Conservation (phyloP, 2,329 filamentous ascomycete genomes). For the Tolypocladium sp. region DNA sequence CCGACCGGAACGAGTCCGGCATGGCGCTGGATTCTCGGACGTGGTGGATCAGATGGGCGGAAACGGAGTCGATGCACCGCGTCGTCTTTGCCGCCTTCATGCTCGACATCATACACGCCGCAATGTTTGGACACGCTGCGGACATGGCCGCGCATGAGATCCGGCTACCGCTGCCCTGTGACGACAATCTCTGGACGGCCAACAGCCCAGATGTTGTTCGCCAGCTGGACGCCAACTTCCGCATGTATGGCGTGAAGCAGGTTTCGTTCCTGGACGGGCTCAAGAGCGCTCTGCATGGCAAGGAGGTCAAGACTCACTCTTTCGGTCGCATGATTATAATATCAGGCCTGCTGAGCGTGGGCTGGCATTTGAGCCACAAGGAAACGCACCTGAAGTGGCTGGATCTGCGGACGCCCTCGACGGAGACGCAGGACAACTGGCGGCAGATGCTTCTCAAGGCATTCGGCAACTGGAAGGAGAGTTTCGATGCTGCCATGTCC, state of each 20-base stretch:
- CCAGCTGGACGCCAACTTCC: slow-evolving; percentile 65
- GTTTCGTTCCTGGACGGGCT: slow-evolving; percentile 77
- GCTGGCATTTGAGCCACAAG: slow-evolving; percentile 83
- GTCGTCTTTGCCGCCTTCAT: slow-evolving; percentile 87
- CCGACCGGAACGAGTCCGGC: slow-evolving; percentile 27
- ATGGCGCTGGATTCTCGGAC: slow-evolving; percentile 29
- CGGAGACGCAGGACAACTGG: slow-evolving; percentile 63
- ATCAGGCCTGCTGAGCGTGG: slow-evolving; percentile 81
- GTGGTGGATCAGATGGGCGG: slow-evolving; percentile 85
- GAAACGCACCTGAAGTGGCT: slow-evolving; percentile 79
- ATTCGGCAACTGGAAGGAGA: slow-evolving; percentile 80
- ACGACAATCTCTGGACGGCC: slow-evolving; percentile 79
- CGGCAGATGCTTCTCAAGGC: slow-evolving; percentile 65
- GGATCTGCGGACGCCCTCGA: slow-evolving; percentile 54
- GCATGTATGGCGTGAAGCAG: slow-evolving; percentile 69
- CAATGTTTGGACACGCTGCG: slow-evolving; percentile 84
- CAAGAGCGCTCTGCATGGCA: slow-evolving; percentile 73
- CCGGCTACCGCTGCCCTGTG: slow-evolving; percentile 74
- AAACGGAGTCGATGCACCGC: slow-evolving; percentile 75
- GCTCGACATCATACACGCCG: slow-evolving; percentile 80
- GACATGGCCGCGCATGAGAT: slow-evolving; percentile 91
- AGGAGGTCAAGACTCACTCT: slow-evolving; percentile 73
- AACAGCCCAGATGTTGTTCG: slow-evolving; percentile 69
- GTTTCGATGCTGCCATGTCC: slow-evolving; percentile 64
- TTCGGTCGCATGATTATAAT: slow-evolving; percentile 88